Evolutionary conservation across 2,329 filamentous ascomycete genomes (phyloP), one percentile per base, ranked within the genome.

Genomic region (Penicillium sp.): DNA sequence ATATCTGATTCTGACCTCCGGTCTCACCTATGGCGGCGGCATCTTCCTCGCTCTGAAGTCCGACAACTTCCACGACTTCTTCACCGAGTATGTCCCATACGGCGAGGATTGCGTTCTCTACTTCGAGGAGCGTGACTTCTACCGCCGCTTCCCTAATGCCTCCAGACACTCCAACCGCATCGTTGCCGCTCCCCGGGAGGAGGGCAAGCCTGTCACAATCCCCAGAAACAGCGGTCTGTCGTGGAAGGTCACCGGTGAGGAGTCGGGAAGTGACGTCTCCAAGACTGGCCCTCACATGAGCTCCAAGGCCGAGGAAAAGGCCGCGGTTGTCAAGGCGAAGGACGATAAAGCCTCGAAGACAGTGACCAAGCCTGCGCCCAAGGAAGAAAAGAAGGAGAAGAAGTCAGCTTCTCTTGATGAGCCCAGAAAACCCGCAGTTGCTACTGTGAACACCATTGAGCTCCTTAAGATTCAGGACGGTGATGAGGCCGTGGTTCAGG

Each of bases 21-120:
- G 86, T 6, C 76, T 96, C 45, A 87, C 89, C 39, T 99, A 96
- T 69, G 90, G 85, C 55, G 92, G 92, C 63, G 92, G 93, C 65
- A 88, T 97, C 54, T 96, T 90, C 82, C 95, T 96, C 76, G 93
- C 95, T 54, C 87, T 96, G 63, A 84, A 95, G 76, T 96, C 89
- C 71, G 95, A 99, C 81, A 96, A 91, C 78, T 99, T 98, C 84
- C 93, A 99, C 78, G 95, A 99, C 77, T 95, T 97, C 81, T 99
- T 99, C 79, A 98, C 93, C 68, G 93, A 97, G 78, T 99, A 93
- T 75, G 79, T 99, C 19, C 95, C 95, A 22, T 96, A 90, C 66
- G 95, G 93, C 69, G 95, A 99, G 78, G 91, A 96, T 73, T 90
- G 90, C 19, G 93, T 99, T 46, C 86, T 96, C 26, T 98, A 96